A percentile compares a stretch with the other conserved stretches of the same genome.
These are phyloP conservation scores for Oropetium thomaeum DNA, from an alignment of 176 grass and related monocot genomes.

Conservation along the genomic window DNA sequence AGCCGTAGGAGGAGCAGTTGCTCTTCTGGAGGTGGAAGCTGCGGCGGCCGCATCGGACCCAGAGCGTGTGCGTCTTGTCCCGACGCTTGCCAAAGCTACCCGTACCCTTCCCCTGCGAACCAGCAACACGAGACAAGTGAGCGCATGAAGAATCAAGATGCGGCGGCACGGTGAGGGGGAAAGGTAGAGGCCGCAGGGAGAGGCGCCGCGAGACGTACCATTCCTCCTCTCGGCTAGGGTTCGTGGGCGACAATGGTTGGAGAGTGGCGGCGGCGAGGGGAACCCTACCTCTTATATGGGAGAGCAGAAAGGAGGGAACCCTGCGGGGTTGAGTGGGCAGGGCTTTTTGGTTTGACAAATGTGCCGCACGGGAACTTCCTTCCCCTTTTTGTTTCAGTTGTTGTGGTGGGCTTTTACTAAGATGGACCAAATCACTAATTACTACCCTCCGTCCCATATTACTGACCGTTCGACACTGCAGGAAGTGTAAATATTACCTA, in stretches of 20 bases:
- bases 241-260: background rate
- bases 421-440: no score
- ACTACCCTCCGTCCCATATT: no score
- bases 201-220: slow-evolving; percentile 18
- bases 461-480: no score
- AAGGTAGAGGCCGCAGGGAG: background rate
- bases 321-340: no score
- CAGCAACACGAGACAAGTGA: background rate
- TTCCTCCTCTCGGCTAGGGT: slow-evolving; percentile 17
- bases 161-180: no score
- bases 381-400: no score
- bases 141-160: background rate
- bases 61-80: slow-evolving; percentile 97
- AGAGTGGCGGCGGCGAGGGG: background rate
- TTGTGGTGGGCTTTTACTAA: no score
- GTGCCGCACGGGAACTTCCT: no score
- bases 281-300: slow-evolving; percentile 1
- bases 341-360: no score
- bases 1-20: slow-evolving; percentile 80
- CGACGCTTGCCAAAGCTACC: slow-evolving; percentile 92
- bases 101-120: slow-evolving; percentile 70
- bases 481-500: no score
- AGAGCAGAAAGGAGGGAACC: no score
- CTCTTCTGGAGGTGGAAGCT: slow-evolving; percentile 99
- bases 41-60: slow-evolving; percentile 75